A percentile compares a stretch with the other conserved stretches of the same genome.
Conservation (phyloP, 805 yeast genomes). For the Yamadazyma kitorensis region DNA sequence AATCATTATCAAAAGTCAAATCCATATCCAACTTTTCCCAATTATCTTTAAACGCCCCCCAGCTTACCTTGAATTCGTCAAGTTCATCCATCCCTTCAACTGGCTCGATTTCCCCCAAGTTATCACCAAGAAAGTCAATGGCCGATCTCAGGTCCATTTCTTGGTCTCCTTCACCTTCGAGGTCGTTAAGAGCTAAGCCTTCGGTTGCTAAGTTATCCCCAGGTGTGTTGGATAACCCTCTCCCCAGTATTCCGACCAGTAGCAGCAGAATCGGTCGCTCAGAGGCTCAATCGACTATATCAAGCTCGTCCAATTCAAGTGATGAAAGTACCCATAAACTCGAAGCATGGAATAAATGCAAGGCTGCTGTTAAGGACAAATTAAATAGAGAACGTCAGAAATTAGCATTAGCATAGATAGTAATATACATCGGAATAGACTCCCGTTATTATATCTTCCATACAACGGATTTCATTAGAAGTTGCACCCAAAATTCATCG, state of each 20-base stretch:
- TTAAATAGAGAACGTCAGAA: conserved; percentile 16
- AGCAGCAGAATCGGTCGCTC: too few relatives aligned
- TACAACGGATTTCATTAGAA: too few relatives aligned
- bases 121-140: conserved; percentile 13
- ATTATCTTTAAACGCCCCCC: too few relatives aligned
- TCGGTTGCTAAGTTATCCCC: too few relatives aligned
- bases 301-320: not conserved
- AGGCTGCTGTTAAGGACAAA: conserved; percentile 23
- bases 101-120: conserved; percentile 3
- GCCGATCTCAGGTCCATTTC: conserved; percentile 6
- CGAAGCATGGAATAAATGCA: conserved; percentile 29
- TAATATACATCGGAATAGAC: too few relatives aligned
- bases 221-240: too few relatives aligned
- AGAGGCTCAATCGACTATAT: not conserved
- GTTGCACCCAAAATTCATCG: too few relatives aligned
- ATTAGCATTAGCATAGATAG: too few relatives aligned
- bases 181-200: conserved; percentile 5
- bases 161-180: conserved; percentile 4
- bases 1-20: too few relatives aligned
- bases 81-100: conserved; percentile 7
- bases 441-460: too few relatives aligned
- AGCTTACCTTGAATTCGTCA: conserved; percentile 1
- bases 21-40: too few relatives aligned
- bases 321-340: not conserved
- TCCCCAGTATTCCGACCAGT: too few relatives aligned